Percentiles rank a stretch among this genome's conserved stretches.
phyloP scores from a whole-genome alignment of 2,329 filamentous ascomycete genomes.

The Claviceps digitariae region DNA sequence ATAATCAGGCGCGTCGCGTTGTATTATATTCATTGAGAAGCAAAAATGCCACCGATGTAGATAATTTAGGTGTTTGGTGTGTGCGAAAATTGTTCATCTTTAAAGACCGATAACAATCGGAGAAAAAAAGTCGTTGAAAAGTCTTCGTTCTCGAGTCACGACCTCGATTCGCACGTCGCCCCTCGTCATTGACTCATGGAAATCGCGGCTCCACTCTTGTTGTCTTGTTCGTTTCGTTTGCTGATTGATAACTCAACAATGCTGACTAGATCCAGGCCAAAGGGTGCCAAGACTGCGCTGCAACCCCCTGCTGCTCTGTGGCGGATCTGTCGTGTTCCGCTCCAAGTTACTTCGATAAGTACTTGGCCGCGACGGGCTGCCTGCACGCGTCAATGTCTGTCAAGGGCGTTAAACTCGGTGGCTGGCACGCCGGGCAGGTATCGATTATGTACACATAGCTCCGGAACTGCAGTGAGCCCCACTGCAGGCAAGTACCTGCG shows the following conservation, averaged over 20 bases:
- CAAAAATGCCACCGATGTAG: not conserved
- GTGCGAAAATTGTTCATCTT: not conserved
- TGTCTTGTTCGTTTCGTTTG: constrained; percentile 14
- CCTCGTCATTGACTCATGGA: not conserved
- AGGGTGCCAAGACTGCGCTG: too few relatives aligned
- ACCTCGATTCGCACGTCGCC: not conserved
- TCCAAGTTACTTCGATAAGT: not conserved
- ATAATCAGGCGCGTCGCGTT: not conserved
- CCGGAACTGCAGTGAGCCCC: not conserved
- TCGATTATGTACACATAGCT: constrained; percentile 2
- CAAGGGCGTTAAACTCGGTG: constrained; percentile 2
- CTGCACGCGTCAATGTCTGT: constrained; percentile 11
- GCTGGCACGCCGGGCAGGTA: constrained; percentile 7
- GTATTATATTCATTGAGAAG: not conserved
- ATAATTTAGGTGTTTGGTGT: not conserved
- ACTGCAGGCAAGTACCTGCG: not conserved
- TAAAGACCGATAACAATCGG: not conserved
- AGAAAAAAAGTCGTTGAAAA: not conserved
- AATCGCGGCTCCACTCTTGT: not conserved
- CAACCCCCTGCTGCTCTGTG: too few relatives aligned
- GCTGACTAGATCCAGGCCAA: too few relatives aligned
- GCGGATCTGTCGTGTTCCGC: not conserved
- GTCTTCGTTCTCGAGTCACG: not conserved
- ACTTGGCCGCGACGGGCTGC: constrained; percentile 10
- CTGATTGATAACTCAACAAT: constrained; percentile 18